phyloP scores from a whole-genome alignment of 2,329 filamentous ascomycete species.

The Ophiostoma sp. region DNA sequence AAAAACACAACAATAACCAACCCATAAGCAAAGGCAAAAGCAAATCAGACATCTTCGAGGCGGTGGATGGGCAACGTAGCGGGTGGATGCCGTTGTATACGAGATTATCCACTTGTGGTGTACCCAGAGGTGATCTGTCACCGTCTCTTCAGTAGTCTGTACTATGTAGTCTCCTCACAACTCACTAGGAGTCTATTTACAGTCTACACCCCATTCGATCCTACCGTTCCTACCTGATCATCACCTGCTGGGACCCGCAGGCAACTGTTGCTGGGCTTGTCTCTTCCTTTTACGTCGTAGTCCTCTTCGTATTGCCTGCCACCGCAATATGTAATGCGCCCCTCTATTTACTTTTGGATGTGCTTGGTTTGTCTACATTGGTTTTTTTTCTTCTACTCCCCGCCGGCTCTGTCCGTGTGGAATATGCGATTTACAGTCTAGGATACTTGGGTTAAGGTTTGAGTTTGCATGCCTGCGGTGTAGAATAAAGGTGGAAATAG shows the following conservation, averaged over 20 bases:
- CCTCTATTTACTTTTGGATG: constrained; percentile 12
- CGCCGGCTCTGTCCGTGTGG: not conserved
- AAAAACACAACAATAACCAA: not conserved
- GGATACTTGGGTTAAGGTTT: not conserved
- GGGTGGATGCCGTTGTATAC: not conserved
- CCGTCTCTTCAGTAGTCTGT: constrained; percentile 3
- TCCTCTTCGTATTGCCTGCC: constrained; percentile 10
- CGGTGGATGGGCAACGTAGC: not conserved
- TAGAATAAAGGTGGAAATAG: not conserved
- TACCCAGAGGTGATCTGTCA: constrained; percentile 3
- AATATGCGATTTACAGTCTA: not conserved
- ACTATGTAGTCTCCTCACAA: not conserved
- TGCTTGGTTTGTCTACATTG: not conserved
- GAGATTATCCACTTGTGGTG: constrained; percentile 13
- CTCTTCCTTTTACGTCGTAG: constrained; percentile 2
- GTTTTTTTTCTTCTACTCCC: not conserved
- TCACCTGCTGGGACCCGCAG: not conserved
- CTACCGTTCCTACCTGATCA: not conserved
- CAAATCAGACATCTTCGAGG: not conserved
- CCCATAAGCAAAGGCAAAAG: not conserved
- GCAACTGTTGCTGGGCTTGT: constrained; percentile 4
- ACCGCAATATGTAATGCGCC: not conserved
- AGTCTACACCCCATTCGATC: not conserved
- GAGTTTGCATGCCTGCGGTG: constrained; percentile 3
- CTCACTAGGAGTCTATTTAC: not conserved